Conservation (phyloP, 257 asterid genomes). For the Osmanthus fragrans region DNA sequence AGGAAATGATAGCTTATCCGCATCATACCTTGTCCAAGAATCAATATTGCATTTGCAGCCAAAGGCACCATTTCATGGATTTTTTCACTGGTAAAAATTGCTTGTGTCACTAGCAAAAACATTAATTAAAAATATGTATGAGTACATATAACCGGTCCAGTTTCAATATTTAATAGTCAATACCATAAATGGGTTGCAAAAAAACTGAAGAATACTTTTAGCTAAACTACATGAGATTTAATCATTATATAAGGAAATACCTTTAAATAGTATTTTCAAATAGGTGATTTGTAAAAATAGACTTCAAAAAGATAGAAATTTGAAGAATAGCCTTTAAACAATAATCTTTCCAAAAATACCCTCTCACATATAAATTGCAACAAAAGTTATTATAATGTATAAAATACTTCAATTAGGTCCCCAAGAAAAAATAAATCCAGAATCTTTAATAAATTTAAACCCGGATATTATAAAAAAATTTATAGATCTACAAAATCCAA, state of each 20-base stretch:
- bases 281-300: no score
- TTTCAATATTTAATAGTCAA: background rate
- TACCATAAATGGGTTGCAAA: background rate
- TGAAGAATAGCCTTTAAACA: no score
- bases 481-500: no score
- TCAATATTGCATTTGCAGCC: constrained; percentile 57
- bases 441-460: no score
- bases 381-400: no score
- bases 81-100: constrained; percentile 74
- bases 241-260: background rate
- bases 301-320: no score
- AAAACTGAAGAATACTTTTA: background rate
- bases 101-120: constrained; percentile 51
- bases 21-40: constrained; percentile 80
- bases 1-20: constrained; percentile 2
- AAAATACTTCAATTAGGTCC: no score
- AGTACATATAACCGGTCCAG: constrained; percentile 15
- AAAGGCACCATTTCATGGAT: constrained; percentile 68
- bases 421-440: no score
- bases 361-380: no score
- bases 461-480: no score
- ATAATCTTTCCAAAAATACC: no score
- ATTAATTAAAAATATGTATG: constrained; percentile 10
- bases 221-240: background rate
- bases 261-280: no score